Percentiles rank a stretch among this genome's conserved stretches.
Conservation (phyloP, 768 basidiomycete species). For the Punctularia strigosozonata region DNA sequence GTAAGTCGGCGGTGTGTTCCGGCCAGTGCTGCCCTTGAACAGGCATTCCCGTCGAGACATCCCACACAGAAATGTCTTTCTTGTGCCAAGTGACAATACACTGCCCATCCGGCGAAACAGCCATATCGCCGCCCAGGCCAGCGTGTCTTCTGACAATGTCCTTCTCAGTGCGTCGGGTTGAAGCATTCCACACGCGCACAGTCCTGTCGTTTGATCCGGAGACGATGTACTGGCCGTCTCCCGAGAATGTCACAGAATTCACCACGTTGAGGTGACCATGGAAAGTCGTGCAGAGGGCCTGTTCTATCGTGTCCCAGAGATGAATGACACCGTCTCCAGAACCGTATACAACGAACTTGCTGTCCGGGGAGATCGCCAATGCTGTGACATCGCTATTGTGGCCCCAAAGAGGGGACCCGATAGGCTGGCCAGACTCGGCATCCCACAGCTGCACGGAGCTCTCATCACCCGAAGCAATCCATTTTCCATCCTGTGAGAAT, state of each 20-base stretch:
- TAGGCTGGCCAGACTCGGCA: constrained; percentile 3
- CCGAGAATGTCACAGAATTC: constrained; percentile 10
- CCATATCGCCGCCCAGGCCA: not conserved
- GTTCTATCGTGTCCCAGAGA: not conserved
- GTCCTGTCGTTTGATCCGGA: not conserved
- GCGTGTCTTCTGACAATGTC: too few species aligned
- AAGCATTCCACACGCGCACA: not conserved
- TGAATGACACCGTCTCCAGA: not conserved
- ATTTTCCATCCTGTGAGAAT: constrained; percentile 8
- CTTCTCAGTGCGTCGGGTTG: too few species aligned
- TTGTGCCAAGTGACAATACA: not conserved
- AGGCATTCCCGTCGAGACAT: constrained; percentile 8
- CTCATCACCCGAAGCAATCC: constrained; percentile 6
- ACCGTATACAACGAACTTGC: not conserved
- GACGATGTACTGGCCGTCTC: constrained; percentile 4
- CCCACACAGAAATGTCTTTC: constrained; percentile 19
- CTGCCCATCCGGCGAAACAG: not conserved
- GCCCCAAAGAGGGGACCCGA: not conserved
- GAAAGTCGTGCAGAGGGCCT: constrained; percentile 2
- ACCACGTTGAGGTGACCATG: constrained; percentile 10
- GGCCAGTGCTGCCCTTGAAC: not conserved
- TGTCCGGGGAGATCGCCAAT: not conserved
- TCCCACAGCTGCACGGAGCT: constrained; percentile 9
- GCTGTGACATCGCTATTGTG: not conserved
- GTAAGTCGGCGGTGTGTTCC: constrained; percentile 6